A percentile compares a stretch with the other conserved stretches of the same genome.
phyloP scores from a whole-genome alignment of 148 eudicot species.

The Hydrangea macrophylla region DNA sequence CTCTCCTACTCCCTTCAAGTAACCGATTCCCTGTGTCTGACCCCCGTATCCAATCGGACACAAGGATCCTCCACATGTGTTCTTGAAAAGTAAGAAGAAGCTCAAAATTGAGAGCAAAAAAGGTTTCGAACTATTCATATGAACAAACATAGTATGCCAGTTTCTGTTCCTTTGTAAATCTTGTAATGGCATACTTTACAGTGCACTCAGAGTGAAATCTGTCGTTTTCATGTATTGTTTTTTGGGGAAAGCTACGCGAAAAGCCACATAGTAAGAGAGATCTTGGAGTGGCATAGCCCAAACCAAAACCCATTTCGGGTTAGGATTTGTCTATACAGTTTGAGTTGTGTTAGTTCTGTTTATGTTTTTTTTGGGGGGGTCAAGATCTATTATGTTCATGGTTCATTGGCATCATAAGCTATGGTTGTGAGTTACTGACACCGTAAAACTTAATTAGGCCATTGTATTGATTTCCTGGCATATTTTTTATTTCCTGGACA shows the following conservation, averaged over 20 bases:
- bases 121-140: too few species aligned
- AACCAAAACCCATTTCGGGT: not conserved
- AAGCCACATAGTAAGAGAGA: not conserved
- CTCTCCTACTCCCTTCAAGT: too few species aligned
- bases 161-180: slow-evolving; percentile 9
- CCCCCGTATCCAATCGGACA: too few species aligned
- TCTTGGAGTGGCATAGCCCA: not conserved
- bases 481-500: too few species aligned
- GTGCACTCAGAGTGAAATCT: not conserved
- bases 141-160: too few species aligned
- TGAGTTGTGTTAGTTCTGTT: not conserved
- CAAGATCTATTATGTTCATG: not conserved
- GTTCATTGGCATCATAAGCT: too few species aligned
- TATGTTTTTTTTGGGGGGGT: not conserved
- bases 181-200: not conserved
- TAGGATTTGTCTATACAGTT: not conserved
- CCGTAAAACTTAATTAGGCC: not conserved
- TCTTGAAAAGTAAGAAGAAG: too few species aligned
- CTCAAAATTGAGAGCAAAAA: too few species aligned
- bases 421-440: not conserved
- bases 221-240: not conserved
- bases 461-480: slow-evolving; percentile 13
- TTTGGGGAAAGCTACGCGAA: not conserved
- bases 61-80: too few species aligned
- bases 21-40: too few species aligned